phyloP scores from a whole-genome alignment of 768 basidiomycete species.

The Imleria badia region DNA sequence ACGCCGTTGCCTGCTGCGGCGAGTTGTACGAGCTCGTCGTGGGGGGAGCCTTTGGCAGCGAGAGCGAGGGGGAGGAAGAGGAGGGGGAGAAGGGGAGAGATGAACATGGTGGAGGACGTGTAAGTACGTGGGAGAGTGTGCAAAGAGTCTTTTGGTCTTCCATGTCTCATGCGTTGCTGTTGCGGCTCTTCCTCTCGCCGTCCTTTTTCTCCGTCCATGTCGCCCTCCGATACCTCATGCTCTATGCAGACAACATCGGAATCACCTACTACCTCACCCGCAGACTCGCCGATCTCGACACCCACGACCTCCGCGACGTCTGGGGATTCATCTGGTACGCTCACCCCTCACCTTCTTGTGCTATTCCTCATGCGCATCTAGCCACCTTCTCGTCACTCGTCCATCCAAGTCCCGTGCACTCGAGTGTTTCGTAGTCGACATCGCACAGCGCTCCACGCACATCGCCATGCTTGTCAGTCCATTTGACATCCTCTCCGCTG shows the following conservation, averaged over 20 bases:
- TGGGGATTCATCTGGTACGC: slow-evolving; percentile 88
- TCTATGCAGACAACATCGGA: slow-evolving; percentile 85
- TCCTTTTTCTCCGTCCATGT: slow-evolving; percentile 94
- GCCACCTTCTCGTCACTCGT: slow-evolving; percentile 91
- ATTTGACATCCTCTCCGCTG: slow-evolving; percentile 17
- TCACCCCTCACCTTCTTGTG: background rate
- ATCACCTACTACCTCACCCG: slow-evolving; percentile 88
- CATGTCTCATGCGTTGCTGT: slow-evolving; percentile 77
- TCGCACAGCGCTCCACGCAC: slow-evolving; percentile 89
- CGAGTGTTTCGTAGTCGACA: slow-evolving; percentile 90
- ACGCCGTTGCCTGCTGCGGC: slow-evolving; percentile 74
- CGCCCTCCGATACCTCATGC: slow-evolving; percentile 81
- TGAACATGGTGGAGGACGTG: slow-evolving; percentile 10
- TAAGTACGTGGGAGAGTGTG: slow-evolving; percentile 13
- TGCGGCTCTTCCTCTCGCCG: slow-evolving; percentile 89
- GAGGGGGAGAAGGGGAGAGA: slow-evolving; percentile 35
- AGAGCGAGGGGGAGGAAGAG: slow-evolving; percentile 33
- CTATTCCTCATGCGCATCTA: slow-evolving; percentile 34
- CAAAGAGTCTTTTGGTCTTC: too few relatives aligned
- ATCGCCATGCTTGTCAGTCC: slow-evolving; percentile 89
- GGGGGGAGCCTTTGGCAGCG: slow-evolving; percentile 31
- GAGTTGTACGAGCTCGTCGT: slow-evolving; percentile 64
- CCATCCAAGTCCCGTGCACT: slow-evolving; percentile 90
- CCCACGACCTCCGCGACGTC: slow-evolving; percentile 73
- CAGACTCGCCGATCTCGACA: slow-evolving; percentile 66